Evolutionary conservation across 129 eudicot genomes (phyloP).

Genomic region (Gnaphalium uliginosum): DNA sequence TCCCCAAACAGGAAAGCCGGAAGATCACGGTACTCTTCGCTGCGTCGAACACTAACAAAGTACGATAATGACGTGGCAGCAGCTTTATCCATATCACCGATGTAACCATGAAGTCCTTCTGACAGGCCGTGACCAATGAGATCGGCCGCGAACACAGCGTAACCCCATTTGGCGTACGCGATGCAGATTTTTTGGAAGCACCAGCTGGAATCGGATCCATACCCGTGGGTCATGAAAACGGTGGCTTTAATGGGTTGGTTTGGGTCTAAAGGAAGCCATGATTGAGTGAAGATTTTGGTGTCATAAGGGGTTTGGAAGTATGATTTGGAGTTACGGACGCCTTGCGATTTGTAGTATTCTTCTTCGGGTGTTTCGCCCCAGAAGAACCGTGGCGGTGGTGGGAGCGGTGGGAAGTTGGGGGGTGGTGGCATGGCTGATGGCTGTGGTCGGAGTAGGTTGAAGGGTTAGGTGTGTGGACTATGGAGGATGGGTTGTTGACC

Average conservation of each 20-base stretch:
- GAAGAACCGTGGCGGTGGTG: slow-evolving; percentile 57
- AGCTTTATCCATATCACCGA: slow-evolving; percentile 53
- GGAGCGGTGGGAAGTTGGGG: slow-evolving; percentile 26
- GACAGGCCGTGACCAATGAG: slow-evolving; percentile 74
- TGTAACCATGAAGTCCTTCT: slow-evolving; percentile 35
- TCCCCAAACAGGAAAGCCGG: slow-evolving; percentile 73
- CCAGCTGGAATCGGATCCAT: not conserved
- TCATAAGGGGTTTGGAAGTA: slow-evolving; percentile 59
- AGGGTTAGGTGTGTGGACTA: not conserved
- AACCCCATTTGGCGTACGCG: slow-evolving; percentile 17
- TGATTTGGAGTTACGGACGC: slow-evolving; percentile 63
- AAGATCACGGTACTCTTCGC: slow-evolving; percentile 48
- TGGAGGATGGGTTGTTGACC: too few relatives aligned
- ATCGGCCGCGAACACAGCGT: slow-evolving; percentile 77
- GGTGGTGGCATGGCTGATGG: slow-evolving; percentile 44
- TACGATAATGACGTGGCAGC: slow-evolving; percentile 49
- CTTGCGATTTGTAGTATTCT: slow-evolving; percentile 68
- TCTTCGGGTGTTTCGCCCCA: slow-evolving; percentile 87
- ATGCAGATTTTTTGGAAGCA: slow-evolving; percentile 10
- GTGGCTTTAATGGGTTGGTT: slow-evolving; percentile 49
- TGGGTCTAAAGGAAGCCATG: slow-evolving; percentile 54
- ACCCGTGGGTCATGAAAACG: slow-evolving; percentile 16
- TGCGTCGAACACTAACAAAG: slow-evolving; percentile 50
- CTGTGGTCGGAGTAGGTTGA: not conserved
- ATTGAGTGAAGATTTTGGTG: slow-evolving; percentile 72